Conservation (phyloP, 306 rosid species). For the Fagus crenata region DNA sequence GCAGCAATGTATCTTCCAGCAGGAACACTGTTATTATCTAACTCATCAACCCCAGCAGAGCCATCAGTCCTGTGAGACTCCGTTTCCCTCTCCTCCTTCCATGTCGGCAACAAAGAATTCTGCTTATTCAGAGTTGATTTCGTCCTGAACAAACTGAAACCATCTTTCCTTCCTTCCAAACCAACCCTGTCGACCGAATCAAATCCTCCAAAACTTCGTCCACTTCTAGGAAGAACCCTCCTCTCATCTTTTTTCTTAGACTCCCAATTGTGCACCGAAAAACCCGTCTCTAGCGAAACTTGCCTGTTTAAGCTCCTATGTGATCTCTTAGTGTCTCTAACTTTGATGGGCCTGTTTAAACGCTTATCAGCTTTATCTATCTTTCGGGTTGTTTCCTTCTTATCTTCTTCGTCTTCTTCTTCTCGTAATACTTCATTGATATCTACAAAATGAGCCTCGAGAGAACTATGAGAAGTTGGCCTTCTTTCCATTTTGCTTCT, state of each 20-base stretch:
- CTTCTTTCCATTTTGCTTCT: constrained; percentile 41
- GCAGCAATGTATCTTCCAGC: constrained; percentile 88
- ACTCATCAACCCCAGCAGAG: constrained; percentile 48
- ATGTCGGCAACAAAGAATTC: constrained; percentile 65
- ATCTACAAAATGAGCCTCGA: constrained; percentile 50
- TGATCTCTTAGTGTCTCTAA: constrained; percentile 39
- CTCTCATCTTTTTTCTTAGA: constrained; percentile 49
- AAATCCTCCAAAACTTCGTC: constrained; percentile 65
- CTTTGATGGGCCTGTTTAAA: constrained; percentile 30
- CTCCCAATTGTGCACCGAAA: constrained; percentile 49
- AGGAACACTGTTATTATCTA: constrained; percentile 63
- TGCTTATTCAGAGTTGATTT: constrained; percentile 62
- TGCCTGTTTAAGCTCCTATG: constrained; percentile 52
- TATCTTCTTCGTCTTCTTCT: constrained; percentile 45
- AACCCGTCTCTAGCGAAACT: constrained; percentile 77
- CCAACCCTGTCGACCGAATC: constrained; percentile 47
- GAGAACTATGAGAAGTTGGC: constrained; percentile 25
- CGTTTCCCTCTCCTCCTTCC: constrained; percentile 55
- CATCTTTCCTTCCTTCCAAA: constrained; percentile 56
- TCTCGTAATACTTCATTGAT: constrained; percentile 59
- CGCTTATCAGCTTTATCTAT: constrained; percentile 33
- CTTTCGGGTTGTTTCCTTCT: constrained; percentile 23
- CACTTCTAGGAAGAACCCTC: constrained; percentile 56
- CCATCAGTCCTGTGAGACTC: constrained; percentile 46
- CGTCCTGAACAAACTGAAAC: constrained; percentile 71